phyloP scores from a whole-genome alignment of 257 asterid species.

The Cordia subcordata region DNA sequence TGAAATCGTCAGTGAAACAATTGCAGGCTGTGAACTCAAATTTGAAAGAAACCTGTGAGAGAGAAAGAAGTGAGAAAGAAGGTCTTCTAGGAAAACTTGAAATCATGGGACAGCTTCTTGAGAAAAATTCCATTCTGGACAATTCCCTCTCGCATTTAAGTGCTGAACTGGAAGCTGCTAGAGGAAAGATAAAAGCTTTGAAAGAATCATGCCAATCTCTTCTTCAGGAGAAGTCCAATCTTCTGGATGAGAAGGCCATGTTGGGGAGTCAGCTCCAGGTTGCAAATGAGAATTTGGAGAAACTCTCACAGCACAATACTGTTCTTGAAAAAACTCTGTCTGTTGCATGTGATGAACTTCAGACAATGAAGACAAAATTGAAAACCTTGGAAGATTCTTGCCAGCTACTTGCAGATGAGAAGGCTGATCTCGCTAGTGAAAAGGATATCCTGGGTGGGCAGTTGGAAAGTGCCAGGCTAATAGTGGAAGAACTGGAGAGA shows the following conservation, averaged over 20 bases:
- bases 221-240: slow-evolving; percentile 55
- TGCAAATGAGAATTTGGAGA: slow-evolving; percentile 57
- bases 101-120: slow-evolving; percentile 72
- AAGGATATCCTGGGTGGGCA: slow-evolving; percentile 54
- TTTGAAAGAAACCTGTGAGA: slow-evolving; percentile 48
- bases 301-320: slow-evolving; percentile 55
- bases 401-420: slow-evolving; percentile 67
- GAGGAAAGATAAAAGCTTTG: slow-evolving; percentile 57
- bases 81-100: slow-evolving; percentile 65
- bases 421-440: slow-evolving; percentile 52
- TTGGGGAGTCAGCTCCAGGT: slow-evolving; percentile 47
- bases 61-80: slow-evolving; percentile 56
- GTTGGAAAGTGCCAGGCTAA: slow-evolving; percentile 42
- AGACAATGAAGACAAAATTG: slow-evolving; percentile 55
- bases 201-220: slow-evolving; percentile 67
- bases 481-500: slow-evolving; percentile 53
- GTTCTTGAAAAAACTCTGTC: slow-evolving; percentile 63
- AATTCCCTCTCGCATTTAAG: slow-evolving; percentile 70
- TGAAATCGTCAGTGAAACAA: slow-evolving; percentile 58
- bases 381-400: slow-evolving; percentile 65
- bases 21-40: slow-evolving; percentile 54
- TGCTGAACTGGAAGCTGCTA: slow-evolving; percentile 74
- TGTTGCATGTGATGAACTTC: slow-evolving; percentile 58
- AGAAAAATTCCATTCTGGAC: slow-evolving; percentile 78
- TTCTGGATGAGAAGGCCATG: slow-evolving; percentile 56